Base-by-base conservation (phyloP, 768 basidiomycete genomes). In the Tulasnella sp. region DNA sequence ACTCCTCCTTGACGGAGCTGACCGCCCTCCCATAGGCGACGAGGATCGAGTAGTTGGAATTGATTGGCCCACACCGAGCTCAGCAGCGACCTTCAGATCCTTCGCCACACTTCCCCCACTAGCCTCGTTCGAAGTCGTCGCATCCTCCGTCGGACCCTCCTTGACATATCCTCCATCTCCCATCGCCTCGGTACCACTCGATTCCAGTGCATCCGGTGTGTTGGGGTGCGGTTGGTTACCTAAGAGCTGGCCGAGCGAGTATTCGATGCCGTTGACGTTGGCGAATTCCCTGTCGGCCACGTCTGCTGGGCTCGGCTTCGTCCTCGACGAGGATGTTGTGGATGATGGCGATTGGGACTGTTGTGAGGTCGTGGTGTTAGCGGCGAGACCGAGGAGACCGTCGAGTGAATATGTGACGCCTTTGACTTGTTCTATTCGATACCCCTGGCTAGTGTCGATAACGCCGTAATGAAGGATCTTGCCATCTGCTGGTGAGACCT, bases 381-480 rank as follows among this genome's bases (percentile, higher is more conserved):
- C 42, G 21, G 76, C 73, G 59, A 68, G 65, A 38, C 96, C 96
- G 15, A 99, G 81, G 0, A 99, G 76, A 0, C 93, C 92, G 62
- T 96, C 88, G 11, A 99, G 79, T 1, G 92, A 96, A 68, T 99
- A 99, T 0, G 92, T 96, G 63, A 94, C 85, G 15, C 96, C 96
- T 71, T 99, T 99, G 67, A 99, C 90, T 71, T 97, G 93, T 68
- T 96, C 93, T 53, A 99, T 89, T 25, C 81, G 80, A 50, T 81
- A 75, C 64, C 81, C 80, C 34, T 74, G 79, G 15, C 7, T 38
- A 7, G 34, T 38, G 54, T 79, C 71, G 63, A 99, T 87, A 0
- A 81, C 81, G 31, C 96, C 96, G 65, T 92, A 92, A 69, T 98
- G 94, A 25, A 98, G 76, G 1, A 99, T 79, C 0, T 78, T 85